A percentile compares a stretch with the other conserved stretches of the same genome.
phyloP scores from a whole-genome alignment of 306 rosid genomes.

The Casuarina equisetifolia region DNA sequence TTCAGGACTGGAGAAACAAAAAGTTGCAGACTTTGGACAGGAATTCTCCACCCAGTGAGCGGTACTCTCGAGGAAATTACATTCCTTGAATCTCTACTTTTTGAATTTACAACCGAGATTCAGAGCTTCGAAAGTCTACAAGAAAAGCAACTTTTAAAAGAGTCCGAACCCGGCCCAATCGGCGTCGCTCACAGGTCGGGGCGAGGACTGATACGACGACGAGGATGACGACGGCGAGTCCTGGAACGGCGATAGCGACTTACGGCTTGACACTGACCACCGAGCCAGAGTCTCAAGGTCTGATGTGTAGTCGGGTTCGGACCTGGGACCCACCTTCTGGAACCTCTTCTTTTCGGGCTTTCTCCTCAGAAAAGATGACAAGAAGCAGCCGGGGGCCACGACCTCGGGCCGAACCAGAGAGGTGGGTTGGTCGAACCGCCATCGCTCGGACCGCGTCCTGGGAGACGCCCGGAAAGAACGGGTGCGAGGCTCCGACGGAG shows the following conservation, averaged over 20 bases:
- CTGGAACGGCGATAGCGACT: conserved; percentile 57
- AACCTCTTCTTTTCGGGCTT: conserved; percentile 24
- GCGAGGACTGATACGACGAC: conserved; percentile 57
- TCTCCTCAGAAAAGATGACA: conserved; percentile 57
- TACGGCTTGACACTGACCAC: conserved; percentile 65
- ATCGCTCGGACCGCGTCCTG: conserved; percentile 50
- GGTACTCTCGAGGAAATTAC: background rate
- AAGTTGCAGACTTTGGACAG: background rate
- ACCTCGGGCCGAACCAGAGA: conserved; percentile 35
- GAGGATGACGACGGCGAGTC: conserved; percentile 43
- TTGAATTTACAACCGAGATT: background rate
- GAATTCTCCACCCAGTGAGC: too few species aligned
- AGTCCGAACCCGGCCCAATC: conserved; percentile 92
- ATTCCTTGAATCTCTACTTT: background rate
- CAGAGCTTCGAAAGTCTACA: too few species aligned
- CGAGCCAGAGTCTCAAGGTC: conserved; percentile 56
- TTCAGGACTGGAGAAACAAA: background rate
- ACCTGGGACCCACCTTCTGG: conserved; percentile 14
- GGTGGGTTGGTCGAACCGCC: conserved; percentile 46
- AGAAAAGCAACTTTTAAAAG: conserved; percentile 34
- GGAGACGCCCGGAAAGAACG: conserved; percentile 48
- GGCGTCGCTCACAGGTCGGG: conserved; percentile 52
- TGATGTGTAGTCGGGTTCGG: conserved; percentile 34
- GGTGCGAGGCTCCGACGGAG: conserved; percentile 37
- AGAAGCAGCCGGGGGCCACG: conserved; percentile 65